phyloP scores from a whole-genome alignment of 441 rosid genomes.

The Pelargonium citronellum region DNA sequence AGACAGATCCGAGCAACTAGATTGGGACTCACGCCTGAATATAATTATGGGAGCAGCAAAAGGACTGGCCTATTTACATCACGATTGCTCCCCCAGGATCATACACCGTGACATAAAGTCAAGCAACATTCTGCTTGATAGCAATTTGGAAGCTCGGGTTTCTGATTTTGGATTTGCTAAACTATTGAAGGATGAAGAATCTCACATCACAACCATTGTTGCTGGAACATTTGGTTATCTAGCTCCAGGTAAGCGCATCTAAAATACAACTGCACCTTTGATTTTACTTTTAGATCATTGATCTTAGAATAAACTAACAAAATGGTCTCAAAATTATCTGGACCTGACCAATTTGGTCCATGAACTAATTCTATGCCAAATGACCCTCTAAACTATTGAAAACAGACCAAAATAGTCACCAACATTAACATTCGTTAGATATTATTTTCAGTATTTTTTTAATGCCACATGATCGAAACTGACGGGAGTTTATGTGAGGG shows the following conservation, averaged over 20 bases:
- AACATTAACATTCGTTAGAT: too few relatives aligned
- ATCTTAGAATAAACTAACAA: neutral
- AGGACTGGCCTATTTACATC: slow-evolving; percentile 94
- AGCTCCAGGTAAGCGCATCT: slow-evolving; percentile 74
- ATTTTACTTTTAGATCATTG: slow-evolving; percentile 9
- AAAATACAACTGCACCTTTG: neutral
- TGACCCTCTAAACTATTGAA: too few relatives aligned
- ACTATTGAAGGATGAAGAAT: slow-evolving; percentile 88
- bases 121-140: slow-evolving; percentile 94
- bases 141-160: slow-evolving; percentile 92
- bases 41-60: slow-evolving; percentile 93
- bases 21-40: slow-evolving; percentile 93
- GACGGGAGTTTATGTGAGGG: too few relatives aligned
- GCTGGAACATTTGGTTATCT: slow-evolving; percentile 98
- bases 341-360: too few relatives aligned
- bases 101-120: slow-evolving; percentile 98
- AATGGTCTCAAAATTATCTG: too few relatives aligned
- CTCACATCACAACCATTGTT: slow-evolving; percentile 96
- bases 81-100: slow-evolving; percentile 96
- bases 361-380: too few relatives aligned
- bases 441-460: too few relatives aligned
- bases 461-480: too few relatives aligned
- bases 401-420: too few relatives aligned
- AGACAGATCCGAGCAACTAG: slow-evolving; percentile 84
- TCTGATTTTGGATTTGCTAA: slow-evolving; percentile 98